A percentile compares a stretch with the other conserved stretches of the same genome.
Evolutionary conservation across 2,329 filamentous ascomycete species (phyloP).

Genomic region (Shiraia bambusicola): DNA sequence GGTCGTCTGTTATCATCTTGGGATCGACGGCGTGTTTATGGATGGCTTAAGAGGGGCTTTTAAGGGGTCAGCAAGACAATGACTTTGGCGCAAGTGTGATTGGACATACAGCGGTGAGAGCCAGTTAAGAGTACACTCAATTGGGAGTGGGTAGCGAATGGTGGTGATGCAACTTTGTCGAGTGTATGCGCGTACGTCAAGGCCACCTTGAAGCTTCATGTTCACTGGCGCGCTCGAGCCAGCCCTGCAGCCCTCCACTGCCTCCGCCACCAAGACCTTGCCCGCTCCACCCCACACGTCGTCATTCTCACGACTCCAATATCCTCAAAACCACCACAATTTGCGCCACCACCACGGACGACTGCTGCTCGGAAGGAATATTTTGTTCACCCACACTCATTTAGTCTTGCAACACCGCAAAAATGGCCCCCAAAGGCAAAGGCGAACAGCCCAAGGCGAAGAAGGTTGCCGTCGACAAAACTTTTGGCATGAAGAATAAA

Average conservation of each 20-base stretch:
- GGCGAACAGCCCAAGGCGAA: slow-evolving; percentile 49
- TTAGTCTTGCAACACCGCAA: slow-evolving; percentile 36
- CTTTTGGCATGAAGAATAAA: slow-evolving; percentile 99
- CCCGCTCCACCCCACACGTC: slow-evolving; percentile 31
- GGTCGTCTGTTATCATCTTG: slow-evolving; percentile 91
- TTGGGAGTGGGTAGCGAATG: not conserved
- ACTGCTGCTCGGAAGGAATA: slow-evolving; percentile 10
- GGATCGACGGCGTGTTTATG: slow-evolving; percentile 34
- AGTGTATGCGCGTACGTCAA: slow-evolving; percentile 11
- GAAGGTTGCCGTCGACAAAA: slow-evolving; percentile 85
- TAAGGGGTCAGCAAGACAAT: slow-evolving; percentile 15
- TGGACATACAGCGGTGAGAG: slow-evolving; percentile 3
- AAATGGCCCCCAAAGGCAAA: slow-evolving; percentile 70
- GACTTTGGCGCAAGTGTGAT: no score
- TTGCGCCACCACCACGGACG: slow-evolving; percentile 17
- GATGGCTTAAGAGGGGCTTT: slow-evolving; percentile 19
- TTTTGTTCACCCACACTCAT: slow-evolving; percentile 14
- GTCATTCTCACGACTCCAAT: slow-evolving; percentile 36
- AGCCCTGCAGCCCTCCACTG: slow-evolving; percentile 19
- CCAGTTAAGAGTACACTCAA: not conserved
- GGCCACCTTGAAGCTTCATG: slow-evolving; percentile 30
- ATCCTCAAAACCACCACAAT: not conserved
- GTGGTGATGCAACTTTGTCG: not conserved
- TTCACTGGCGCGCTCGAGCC: slow-evolving; percentile 6
- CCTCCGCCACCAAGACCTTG: slow-evolving; percentile 22